Evolutionary conservation across 768 basidiomycete genomes (phyloP).

Genomic region (Pleurotus giganteus): DNA sequence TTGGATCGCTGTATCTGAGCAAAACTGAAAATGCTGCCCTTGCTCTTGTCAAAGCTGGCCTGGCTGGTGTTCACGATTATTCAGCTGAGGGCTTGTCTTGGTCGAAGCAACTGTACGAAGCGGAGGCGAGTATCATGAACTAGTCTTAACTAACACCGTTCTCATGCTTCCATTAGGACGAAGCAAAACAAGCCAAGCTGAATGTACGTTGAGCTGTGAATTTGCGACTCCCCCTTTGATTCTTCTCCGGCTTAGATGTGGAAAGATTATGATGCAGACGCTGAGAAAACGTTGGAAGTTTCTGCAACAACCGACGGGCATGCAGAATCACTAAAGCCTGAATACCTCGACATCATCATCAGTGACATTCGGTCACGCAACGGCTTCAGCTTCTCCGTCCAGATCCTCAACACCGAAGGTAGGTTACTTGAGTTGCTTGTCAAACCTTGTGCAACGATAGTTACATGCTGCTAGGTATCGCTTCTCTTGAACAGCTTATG

Average conservation of each 20-base stretch:
- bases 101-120: slow-evolving; percentile 76
- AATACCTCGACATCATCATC: slow-evolving; percentile 91
- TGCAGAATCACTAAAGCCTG: slow-evolving; percentile 61
- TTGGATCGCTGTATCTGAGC: slow-evolving; percentile 81
- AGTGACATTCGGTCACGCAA: slow-evolving; percentile 77
- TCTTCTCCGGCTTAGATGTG: slow-evolving; percentile 60
- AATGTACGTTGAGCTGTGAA: slow-evolving; percentile 62
- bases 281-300: slow-evolving; percentile 52
- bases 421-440: slow-evolving; percentile 15
- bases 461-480: slow-evolving; percentile 60
- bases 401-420: slow-evolving; percentile 92
- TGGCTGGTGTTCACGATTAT: slow-evolving; percentile 85
- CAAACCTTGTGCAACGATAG: neutral
- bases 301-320: slow-evolving; percentile 40
- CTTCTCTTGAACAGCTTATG: slow-evolving; percentile 92
- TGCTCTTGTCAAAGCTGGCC: slow-evolving; percentile 79
- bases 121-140: slow-evolving; percentile 55
- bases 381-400: slow-evolving; percentile 87
- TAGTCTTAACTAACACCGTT: slow-evolving; percentile 4
- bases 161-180: slow-evolving; percentile 42
- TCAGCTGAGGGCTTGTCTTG: slow-evolving; percentile 83
- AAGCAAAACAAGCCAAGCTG: slow-evolving; percentile 75
- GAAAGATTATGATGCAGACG: slow-evolving; percentile 78
- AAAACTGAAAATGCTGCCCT: slow-evolving; percentile 88
- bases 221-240: neutral